Evolutionary conservation across 257 asterid species (phyloP).

Genomic region (Lavandula angustifolia): DNA sequence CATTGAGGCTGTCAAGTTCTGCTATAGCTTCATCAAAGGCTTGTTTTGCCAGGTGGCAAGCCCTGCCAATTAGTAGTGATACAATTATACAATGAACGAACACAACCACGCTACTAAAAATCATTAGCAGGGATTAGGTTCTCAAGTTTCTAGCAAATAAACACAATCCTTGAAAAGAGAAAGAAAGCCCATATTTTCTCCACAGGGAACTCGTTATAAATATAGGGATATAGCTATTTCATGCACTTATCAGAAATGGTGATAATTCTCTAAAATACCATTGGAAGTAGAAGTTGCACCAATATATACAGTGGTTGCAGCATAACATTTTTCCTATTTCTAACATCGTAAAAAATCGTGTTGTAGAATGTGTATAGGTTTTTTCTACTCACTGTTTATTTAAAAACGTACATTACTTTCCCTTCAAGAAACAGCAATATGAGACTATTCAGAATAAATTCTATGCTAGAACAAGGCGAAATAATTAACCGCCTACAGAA

Average conservation of each 20-base stretch:
- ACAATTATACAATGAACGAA: neutral
- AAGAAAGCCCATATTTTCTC: neutral
- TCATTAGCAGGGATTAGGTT: neutral
- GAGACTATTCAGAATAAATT: too few relatives aligned
- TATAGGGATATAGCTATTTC: neutral
- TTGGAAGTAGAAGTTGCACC: too few relatives aligned
- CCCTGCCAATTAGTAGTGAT: conserved; percentile 39
- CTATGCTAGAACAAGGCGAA: too few relatives aligned
- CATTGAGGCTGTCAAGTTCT: conserved; percentile 72
- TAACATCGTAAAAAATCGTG: too few relatives aligned
- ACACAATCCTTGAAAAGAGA: neutral
- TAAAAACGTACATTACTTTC: too few relatives aligned
- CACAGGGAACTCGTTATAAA: neutral
- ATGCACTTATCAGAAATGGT: neutral
- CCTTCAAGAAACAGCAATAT: too few relatives aligned
- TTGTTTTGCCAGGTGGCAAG: conserved; percentile 58
- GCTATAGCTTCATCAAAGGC: conserved; percentile 69
- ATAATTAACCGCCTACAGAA: too few relatives aligned
- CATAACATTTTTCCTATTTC: too few relatives aligned
- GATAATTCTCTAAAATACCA: neutral
- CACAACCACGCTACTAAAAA: neutral
- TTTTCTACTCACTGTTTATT: too few relatives aligned
- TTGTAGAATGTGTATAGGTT: too few relatives aligned
- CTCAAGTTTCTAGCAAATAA: neutral
- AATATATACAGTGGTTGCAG: too few relatives aligned